Conservation (phyloP, 345 rosid genomes). For the Euphorbia lathyris region DNA sequence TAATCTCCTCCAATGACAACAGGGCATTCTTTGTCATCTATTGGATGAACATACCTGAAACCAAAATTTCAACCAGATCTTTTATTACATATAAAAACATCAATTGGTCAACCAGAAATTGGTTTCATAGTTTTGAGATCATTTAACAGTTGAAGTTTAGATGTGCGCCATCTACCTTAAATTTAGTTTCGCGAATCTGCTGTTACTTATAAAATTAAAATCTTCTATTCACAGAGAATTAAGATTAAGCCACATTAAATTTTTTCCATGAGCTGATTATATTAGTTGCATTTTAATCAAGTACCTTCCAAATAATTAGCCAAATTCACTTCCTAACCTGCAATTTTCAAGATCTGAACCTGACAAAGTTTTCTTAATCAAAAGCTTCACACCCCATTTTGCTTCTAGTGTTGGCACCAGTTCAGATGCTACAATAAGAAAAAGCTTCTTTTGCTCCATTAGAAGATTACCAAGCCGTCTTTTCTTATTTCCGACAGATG, state of each 20-base stretch:
- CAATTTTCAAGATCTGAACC: conserved; percentile 91
- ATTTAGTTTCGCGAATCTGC: background rate
- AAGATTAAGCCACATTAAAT: background rate
- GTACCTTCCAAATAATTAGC: background rate
- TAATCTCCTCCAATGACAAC: conserved; percentile 92
- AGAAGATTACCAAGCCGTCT: conserved; percentile 59
- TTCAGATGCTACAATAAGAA: conserved; percentile 70
- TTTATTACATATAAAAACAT: conserved; percentile 5
- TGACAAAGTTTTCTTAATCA: conserved; percentile 52
- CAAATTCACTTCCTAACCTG: conserved; percentile 51
- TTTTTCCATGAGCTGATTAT: background rate
- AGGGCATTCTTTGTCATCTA: conserved; percentile 67
- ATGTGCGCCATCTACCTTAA: background rate
- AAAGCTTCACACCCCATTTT: conserved; percentile 77
- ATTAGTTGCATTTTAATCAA: background rate
- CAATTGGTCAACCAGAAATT: conserved; percentile 5
- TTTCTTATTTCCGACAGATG: conserved; percentile 43
- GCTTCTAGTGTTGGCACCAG: conserved; percentile 76
- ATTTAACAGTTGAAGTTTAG: background rate
- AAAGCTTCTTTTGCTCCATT: conserved; percentile 53
- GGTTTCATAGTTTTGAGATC: background rate
- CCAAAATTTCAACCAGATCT: conserved; percentile 18
- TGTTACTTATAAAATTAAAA: background rate
- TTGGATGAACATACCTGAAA: conserved; percentile 81
- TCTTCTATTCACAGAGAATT: background rate